phyloP scores from a whole-genome alignment of 2,329 filamentous ascomycete genomes.

The Botrytis deweyae region DNA sequence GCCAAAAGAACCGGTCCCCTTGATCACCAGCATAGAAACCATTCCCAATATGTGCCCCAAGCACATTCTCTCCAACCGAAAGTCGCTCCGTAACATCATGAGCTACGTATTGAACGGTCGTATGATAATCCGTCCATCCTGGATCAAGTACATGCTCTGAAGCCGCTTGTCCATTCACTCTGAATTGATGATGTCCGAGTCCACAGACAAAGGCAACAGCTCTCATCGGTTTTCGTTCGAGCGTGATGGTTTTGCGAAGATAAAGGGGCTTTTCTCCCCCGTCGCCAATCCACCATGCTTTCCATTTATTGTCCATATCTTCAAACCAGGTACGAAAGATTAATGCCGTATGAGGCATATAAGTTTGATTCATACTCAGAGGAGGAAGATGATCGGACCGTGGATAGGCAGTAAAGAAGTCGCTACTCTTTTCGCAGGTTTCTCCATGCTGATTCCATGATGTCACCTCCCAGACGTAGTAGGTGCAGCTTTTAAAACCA shows the following conservation, averaged over 20 bases:
- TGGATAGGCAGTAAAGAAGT: neutral
- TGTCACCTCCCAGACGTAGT: neutral
- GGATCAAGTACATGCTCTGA: neutral
- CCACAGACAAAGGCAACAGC: neutral
- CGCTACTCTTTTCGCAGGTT: neutral
- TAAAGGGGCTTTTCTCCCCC: neutral
- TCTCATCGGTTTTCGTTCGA: neutral
- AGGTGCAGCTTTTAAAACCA: neutral
- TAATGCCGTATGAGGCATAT: neutral
- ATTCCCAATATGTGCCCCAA: neutral
- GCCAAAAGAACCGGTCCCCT: neutral
- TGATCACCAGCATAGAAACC: neutral
- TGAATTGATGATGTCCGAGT: neutral
- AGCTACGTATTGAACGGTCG: neutral
- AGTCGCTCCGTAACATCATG: neutral
- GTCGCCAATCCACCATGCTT: neutral
- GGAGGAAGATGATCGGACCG: neutral
- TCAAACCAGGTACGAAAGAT: neutral
- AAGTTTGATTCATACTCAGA: neutral
- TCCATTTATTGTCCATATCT: neutral
- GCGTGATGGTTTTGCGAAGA: neutral
- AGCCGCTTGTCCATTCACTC: neutral
- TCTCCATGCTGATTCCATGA: neutral
- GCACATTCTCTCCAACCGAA: neutral
- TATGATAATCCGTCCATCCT: neutral